These are phyloP conservation scores for Microbotryum silenes-acaulis DNA, from an alignment of 1,284 basidiomycete species.

Conservation along the genomic window DNA sequence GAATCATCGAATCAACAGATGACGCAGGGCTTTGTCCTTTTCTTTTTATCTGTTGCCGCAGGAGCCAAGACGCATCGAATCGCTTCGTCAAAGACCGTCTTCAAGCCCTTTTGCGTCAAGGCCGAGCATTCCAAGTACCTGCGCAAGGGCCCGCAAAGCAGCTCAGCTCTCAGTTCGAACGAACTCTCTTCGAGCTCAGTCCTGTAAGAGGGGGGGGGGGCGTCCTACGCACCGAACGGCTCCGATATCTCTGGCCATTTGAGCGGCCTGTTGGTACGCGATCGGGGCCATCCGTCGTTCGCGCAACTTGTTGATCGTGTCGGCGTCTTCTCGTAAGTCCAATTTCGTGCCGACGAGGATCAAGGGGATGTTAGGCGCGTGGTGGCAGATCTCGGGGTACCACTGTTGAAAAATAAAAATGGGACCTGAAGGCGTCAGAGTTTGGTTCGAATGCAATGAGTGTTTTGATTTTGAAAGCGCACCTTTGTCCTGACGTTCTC, in stretches of 20 bases:
- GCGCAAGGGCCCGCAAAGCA: neutral
- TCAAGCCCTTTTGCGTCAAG: constrained; percentile 92
- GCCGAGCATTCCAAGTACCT: constrained; percentile 97
- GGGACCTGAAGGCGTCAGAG: constrained; percentile 2
- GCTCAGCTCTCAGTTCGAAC: neutral
- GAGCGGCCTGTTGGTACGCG: constrained; percentile 78
- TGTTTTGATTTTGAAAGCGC: constrained; percentile 9
- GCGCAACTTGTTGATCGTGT: constrained; percentile 81
- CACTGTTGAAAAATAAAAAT: constrained; percentile 51
- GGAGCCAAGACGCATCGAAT: constrained; percentile 56
- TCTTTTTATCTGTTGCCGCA: constrained; percentile 36
- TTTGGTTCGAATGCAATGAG: too few relatives aligned
- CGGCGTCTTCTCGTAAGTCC: constrained; percentile 89
- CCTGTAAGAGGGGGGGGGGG: too few relatives aligned
- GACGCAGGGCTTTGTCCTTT: constrained; percentile 43
- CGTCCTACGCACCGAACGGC: constrained; percentile 52
- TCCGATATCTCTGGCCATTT: constrained; percentile 87
- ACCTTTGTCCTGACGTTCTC: constrained; percentile 98
- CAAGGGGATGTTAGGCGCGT: constrained; percentile 84
- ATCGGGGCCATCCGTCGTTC: constrained; percentile 95
- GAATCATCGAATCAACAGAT: constrained; percentile 34
- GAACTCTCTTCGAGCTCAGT: neutral
- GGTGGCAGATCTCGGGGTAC: constrained; percentile 94
- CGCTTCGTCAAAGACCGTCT: constrained; percentile 94
- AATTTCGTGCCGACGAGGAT: constrained; percentile 97